phyloP scores from a whole-genome alignment of 345 rosid species.

The Murraya paniculata region DNA sequence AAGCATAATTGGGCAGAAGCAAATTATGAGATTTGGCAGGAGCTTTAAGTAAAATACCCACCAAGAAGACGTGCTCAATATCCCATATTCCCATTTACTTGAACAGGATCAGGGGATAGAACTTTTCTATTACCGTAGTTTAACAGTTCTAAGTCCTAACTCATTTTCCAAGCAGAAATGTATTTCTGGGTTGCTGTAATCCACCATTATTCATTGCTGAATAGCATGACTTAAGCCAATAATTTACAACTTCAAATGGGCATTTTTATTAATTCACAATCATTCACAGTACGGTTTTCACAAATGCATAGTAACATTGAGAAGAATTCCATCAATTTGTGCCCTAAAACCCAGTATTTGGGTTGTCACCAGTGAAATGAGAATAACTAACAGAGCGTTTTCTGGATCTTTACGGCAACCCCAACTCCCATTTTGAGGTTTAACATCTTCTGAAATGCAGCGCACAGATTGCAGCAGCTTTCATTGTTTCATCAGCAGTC shows the following conservation, averaged over 20 bases:
- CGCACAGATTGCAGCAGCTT: neutral
- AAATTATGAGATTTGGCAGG: neutral
- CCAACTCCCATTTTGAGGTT: neutral
- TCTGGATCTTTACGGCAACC: neutral
- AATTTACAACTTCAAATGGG: neutral
- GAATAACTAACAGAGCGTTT: neutral
- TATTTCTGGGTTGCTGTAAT: neutral
- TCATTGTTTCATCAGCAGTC: constrained; percentile 63
- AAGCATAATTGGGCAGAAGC: neutral
- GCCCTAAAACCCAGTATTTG: neutral
- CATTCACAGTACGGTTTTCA: neutral
- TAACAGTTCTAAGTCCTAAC: too few species aligned
- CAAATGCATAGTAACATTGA: neutral
- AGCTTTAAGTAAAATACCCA: neutral
- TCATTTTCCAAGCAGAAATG: neutral
- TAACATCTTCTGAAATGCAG: neutral
- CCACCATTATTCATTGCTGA: neutral
- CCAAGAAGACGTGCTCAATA: neutral
- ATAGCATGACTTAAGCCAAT: neutral
- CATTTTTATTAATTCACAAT: neutral
- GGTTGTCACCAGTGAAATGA: neutral
- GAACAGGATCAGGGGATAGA: too few species aligned
- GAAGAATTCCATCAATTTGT: neutral
- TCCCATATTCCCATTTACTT: too few species aligned
- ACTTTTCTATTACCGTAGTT: too few species aligned